Evolutionary conservation across 2,329 filamentous ascomycete genomes (phyloP).

Genomic region (Talaromyces amestolkiae): DNA sequence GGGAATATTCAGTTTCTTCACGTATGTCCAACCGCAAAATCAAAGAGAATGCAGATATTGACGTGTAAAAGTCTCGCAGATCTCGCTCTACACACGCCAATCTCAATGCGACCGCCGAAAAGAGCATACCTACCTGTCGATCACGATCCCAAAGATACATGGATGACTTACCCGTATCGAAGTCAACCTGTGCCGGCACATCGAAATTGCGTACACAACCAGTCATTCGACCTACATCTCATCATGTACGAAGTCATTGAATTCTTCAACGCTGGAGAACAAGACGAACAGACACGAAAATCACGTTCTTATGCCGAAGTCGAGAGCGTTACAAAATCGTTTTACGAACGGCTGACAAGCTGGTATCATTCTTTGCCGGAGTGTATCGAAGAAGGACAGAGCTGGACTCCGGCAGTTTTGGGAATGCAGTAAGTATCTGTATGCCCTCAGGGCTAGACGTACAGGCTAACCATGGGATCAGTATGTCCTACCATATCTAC

Average conservation of each 20-base stretch:
- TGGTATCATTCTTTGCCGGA: constrained; percentile 10
- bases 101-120: constrained; percentile 15
- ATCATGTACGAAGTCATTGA: constrained; percentile 17
- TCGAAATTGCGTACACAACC: constrained; percentile 17
- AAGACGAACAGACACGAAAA: neutral
- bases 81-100: constrained; percentile 8
- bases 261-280: constrained; percentile 8
- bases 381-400: constrained; percentile 14
- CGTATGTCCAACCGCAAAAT: neutral
- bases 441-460: neutral
- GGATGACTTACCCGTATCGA: constrained; percentile 15
- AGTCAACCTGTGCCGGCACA: constrained; percentile 5
- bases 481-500: constrained; percentile 12
- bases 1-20: constrained; percentile 15
- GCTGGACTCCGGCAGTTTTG: constrained; percentile 15
- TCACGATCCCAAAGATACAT: constrained; percentile 13
- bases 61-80: constrained; percentile 12
- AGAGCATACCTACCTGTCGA: neutral
- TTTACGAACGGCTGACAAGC: neutral
- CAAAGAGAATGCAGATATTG: neutral
- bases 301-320: constrained; percentile 8
- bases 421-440: constrained; percentile 14
- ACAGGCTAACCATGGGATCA: neutral
- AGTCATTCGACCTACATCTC: constrained; percentile 17
- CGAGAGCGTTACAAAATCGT: neutral